Percentiles rank a stretch among this genome's conserved stretches.
phyloP scores from a whole-genome alignment of 2,329 filamentous ascomycete species.

The Fusarium aywerte region DNA sequence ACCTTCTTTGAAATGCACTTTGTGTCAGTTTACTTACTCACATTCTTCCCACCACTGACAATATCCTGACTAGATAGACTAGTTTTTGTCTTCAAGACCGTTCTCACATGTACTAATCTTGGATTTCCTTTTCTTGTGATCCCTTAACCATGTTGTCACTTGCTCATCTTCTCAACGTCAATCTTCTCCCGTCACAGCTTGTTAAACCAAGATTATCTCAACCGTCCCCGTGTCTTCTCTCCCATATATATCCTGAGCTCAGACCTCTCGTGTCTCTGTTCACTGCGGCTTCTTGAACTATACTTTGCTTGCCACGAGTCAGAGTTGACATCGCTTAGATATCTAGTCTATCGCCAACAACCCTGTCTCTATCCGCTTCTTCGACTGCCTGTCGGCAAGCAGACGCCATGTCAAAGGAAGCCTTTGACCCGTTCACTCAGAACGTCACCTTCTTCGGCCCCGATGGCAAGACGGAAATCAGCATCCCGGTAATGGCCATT shows the following conservation, averaged over 20 bases:
- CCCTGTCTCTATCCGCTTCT: background rate
- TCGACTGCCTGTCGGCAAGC: background rate
- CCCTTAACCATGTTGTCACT: slow-evolving; percentile 34
- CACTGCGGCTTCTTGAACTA: slow-evolving; percentile 5
- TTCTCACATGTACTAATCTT: slow-evolving; percentile 12
- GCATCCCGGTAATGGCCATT: slow-evolving; percentile 49
- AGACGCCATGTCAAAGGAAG: slow-evolving; percentile 34
- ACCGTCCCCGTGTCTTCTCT: background rate
- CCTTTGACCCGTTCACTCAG: slow-evolving; percentile 53
- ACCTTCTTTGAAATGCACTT: slow-evolving; percentile 27
- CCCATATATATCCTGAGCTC: slow-evolving; percentile 14
- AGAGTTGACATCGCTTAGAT: background rate
- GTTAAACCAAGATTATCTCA: slow-evolving; percentile 20
- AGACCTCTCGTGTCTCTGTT: slow-evolving; percentile 20
- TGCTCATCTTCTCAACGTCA: slow-evolving; percentile 8
- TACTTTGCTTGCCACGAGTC: background rate
- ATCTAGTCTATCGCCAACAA: background rate
- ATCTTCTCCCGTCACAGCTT: background rate
- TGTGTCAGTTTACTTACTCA: slow-evolving; percentile 26
- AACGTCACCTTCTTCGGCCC: slow-evolving; percentile 50
- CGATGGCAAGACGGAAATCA: slow-evolving; percentile 49
- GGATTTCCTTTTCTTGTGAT: slow-evolving; percentile 26
- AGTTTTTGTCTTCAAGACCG: slow-evolving; percentile 24
- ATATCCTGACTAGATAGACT: slow-evolving; percentile 33
- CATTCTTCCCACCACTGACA: slow-evolving; percentile 39